Evolutionary conservation across 2,329 filamentous ascomycete genomes (phyloP).

Genomic region (Sphaerulina populicola): DNA sequence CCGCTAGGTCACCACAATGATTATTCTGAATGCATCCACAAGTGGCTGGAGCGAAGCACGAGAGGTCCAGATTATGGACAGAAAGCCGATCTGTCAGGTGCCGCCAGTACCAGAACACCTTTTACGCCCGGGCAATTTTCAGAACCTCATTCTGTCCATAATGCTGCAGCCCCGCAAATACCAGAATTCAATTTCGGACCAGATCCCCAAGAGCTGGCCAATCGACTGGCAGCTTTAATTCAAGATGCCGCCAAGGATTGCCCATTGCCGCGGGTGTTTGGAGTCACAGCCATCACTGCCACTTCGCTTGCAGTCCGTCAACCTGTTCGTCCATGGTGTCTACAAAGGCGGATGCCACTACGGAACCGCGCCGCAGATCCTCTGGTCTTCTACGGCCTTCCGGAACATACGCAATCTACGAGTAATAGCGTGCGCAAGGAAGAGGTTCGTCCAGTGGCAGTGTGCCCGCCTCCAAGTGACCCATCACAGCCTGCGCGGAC

Average conservation of each 20-base stretch:
- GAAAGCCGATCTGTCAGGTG: neutral
- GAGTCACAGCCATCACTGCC: neutral
- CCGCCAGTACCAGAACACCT: neutral
- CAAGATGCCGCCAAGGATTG: neutral
- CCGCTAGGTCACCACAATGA: constrained; percentile 12
- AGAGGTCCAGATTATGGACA: constrained; percentile 9
- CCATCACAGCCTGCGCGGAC: neutral
- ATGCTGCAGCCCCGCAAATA: neutral
- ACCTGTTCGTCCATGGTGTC: constrained; percentile 4
- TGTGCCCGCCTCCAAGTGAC: neutral
- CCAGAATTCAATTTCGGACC: neutral
- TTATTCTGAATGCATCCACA: constrained; percentile 15
- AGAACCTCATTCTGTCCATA: neutral
- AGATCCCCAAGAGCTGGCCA: neutral
- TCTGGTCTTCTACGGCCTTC: neutral
- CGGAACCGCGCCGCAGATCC: constrained; percentile 9
- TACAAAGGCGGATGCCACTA: constrained; percentile 8
- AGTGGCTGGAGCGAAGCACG: constrained; percentile 10
- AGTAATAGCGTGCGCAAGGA: neutral
- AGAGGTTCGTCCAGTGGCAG: neutral
- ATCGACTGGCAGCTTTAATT: neutral
- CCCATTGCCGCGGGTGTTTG: neutral
- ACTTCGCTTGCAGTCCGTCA: neutral
- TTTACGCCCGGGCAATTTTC: neutral
- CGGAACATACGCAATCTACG: neutral